Evolutionary conservation across 176 grass and related monocot species (phyloP), one percentile per base, ranked within the genome.

Genomic region (Musa beccarii): DNA sequence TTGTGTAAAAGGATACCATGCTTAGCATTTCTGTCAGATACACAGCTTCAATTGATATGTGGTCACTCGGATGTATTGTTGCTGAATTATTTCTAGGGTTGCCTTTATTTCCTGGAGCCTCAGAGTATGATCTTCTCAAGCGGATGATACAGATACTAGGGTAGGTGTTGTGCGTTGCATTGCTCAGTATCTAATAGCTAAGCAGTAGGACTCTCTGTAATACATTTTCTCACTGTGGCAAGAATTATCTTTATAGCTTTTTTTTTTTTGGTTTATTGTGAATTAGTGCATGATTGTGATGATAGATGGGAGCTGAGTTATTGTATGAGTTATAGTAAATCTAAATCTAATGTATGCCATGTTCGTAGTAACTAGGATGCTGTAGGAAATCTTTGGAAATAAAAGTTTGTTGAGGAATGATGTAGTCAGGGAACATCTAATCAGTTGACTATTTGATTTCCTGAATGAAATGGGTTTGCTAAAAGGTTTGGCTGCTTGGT

Each of bases 11-110:
- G 6, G 13, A 21, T 55, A 7, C 82, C 57, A 69, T 51, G 11
- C 90, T 98, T 98, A 81, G 91, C 78, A 59, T 86, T 79, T 71
- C 63, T 74, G 8, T 64, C 80, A 98, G 95, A 94, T 98, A 98
- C 86, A 92, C 86, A 71, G 86, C 91, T 66, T 83, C 96, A 34
- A 99, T 99, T 75, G 96, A 95, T 83, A 99, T 99, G 96, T 99
- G 96, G 96, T 99, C 96, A 51, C 87, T 99, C 26, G 96, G 96
- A 17, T 99, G 96, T 76, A 92, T 99, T 62, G 89, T 95, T 68
- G 91, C 90, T 22, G 96, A 99, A 76, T 76, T 99, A 53, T 99
- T 89, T 81, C 89, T 99, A 76, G 96, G 96, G 3, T 68, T 99
- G 63, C 96, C 96, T 89, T 87, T 99, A 84, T 99, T 99, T 81